Conservation (phyloP, 257 asterid genomes). For the Hygrophila difformis region DNA sequence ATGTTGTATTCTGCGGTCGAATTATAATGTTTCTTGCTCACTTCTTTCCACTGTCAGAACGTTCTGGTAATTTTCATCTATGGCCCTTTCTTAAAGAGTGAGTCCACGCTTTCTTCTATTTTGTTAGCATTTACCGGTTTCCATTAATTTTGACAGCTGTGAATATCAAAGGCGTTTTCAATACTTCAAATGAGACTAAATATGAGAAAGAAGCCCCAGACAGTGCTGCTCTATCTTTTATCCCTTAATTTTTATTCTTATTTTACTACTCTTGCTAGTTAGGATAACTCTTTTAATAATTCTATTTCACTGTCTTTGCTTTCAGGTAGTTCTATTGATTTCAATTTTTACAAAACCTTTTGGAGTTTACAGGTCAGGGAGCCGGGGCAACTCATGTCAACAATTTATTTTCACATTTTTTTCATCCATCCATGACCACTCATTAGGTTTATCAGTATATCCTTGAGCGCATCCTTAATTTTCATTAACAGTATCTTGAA, state of each 20-base stretch:
- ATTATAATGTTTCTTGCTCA: conserved; percentile 99
- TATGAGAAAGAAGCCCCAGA: conserved; percentile 88
- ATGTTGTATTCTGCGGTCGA: conserved; percentile 96
- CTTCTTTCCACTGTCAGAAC: conserved; percentile 93
- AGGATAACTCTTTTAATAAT: too few relatives aligned
- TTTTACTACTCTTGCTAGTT: too few relatives aligned
- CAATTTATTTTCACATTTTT: background rate
- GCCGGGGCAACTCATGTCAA: background rate
- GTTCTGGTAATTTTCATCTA: conserved; percentile 59
- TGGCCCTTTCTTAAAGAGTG: conserved; percentile 2
- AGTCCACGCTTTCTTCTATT: conserved; percentile 1
- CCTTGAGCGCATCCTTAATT: too few relatives aligned
- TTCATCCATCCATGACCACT: background rate
- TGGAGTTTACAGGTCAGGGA: conserved; percentile 94
- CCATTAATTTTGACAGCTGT: conserved; percentile 56
- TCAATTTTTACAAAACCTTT: conserved; percentile 93
- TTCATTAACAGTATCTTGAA: too few relatives aligned
- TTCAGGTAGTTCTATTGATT: conserved; percentile 85
- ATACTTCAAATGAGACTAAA: conserved; percentile 93
- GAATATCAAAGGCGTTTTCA: conserved; percentile 94
- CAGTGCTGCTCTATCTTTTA: conserved; percentile 27
- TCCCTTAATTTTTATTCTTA: background rate
- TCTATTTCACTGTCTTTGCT: conserved; percentile 17
- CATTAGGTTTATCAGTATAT: conserved; percentile 9
- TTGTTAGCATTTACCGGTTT: conserved; percentile 18